These are phyloP conservation scores for Mucor saturninus DNA, from an alignment of 371 early-diverging fungal genomes.

Conservation along the genomic window DNA sequence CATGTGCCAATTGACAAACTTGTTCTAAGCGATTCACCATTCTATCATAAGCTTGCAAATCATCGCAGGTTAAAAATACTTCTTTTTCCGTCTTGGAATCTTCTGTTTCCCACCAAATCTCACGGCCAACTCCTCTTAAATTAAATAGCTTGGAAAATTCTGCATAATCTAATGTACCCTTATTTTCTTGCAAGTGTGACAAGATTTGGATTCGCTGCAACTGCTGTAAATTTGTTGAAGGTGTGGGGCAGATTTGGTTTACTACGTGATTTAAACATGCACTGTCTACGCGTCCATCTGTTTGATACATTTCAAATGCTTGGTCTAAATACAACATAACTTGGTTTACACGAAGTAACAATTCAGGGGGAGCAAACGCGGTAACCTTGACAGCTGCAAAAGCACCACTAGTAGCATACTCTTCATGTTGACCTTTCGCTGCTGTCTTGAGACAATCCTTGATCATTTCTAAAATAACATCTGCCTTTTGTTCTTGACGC, in stretches of 20 bases:
- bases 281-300: conserved; percentile 27
- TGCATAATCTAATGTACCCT: conserved; percentile 22
- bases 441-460: conserved; percentile 75
- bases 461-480: conserved; percentile 67
- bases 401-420: conserved; percentile 49
- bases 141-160: conserved; percentile 38
- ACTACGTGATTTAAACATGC: conserved; percentile 28
- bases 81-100: conserved; percentile 19
- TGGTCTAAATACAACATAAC: conserved; percentile 45
- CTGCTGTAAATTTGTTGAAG: conserved; percentile 24
- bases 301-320: conserved; percentile 40
- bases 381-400: conserved; percentile 92
- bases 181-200: conserved; percentile 6
- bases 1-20: conserved; percentile 66
- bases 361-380: conserved; percentile 76
- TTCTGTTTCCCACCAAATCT: conserved; percentile 40
- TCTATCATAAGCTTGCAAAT: conserved; percentile 72
- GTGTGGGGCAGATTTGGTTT: conserved; percentile 26
- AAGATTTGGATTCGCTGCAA: conserved; percentile 21
- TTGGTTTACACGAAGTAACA: conserved; percentile 75
- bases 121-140: conserved; percentile 33
- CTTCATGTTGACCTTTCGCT: conserved; percentile 41
- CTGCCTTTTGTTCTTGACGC: conserved; percentile 55
- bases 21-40: conserved; percentile 68
- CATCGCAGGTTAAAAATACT: conserved; percentile 46